These are phyloP conservation scores for Trichoderma breve DNA, from an alignment of 2,329 filamentous ascomycete species.

Conservation along the genomic window DNA sequence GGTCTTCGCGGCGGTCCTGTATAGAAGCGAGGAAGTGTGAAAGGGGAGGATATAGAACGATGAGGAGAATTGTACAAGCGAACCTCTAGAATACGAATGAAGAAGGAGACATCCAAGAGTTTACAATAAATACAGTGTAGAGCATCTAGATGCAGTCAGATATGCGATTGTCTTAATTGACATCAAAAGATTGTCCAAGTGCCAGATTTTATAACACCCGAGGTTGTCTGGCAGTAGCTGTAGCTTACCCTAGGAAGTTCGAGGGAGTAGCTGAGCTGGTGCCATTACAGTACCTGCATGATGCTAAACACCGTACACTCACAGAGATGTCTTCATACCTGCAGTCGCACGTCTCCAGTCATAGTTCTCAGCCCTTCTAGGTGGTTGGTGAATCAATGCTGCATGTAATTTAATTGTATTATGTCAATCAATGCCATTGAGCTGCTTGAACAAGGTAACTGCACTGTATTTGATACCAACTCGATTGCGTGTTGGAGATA, in stretches of 20 bases:
- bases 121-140: not conserved
- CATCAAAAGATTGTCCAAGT: not conserved
- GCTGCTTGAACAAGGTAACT: not conserved
- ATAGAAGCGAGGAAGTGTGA: not conserved
- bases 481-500: not conserved
- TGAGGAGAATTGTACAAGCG: not conserved
- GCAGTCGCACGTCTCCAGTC: not conserved
- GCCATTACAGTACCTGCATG: not conserved
- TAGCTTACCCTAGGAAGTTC: not conserved
- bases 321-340: not conserved
- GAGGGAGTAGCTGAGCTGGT: not conserved
- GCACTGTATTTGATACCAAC: not conserved
- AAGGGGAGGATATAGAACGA: not conserved
- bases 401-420: not conserved
- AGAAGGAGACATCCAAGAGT: not conserved
- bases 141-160: not conserved
- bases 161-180: not conserved
- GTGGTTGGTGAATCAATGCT: not conserved
- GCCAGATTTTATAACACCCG: not conserved
- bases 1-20: not conserved
- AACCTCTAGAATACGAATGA: not conserved
- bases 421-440: not conserved
- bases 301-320: not conserved
- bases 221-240: not conserved
- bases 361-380: not conserved